Percentiles rank a stretch among this genome's conserved stretches.
phyloP scores from a whole-genome alignment of 345 rosid species.

The Camelina neglecta region DNA sequence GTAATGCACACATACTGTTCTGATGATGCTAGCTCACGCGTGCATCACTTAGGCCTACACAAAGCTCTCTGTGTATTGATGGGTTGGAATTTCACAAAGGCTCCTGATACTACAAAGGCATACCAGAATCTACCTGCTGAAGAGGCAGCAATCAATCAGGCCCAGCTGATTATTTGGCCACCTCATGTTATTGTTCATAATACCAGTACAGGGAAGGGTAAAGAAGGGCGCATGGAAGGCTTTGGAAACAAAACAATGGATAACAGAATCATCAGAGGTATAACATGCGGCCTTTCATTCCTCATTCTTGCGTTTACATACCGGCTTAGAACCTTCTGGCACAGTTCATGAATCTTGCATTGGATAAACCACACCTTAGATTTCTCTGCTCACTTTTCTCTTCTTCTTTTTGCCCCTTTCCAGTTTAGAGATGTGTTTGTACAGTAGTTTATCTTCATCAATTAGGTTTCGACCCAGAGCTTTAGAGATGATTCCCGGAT shows the following conservation, averaged over 20 bases:
- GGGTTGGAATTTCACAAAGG: conserved; percentile 90
- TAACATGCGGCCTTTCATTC: conserved; percentile 44
- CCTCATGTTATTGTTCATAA: conserved; percentile 92
- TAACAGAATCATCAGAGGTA: conserved; percentile 89
- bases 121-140: conserved; percentile 79
- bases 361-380: conserved; percentile 14
- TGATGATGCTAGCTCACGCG: conserved; percentile 72
- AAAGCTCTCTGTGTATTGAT: conserved; percentile 91
- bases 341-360: conserved; percentile 34
- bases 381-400: not conserved
- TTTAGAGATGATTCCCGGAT: conserved; percentile 23
- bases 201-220: conserved; percentile 91
- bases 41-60: conserved; percentile 97
- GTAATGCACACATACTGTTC: conserved; percentile 89
- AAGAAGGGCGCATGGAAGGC: conserved; percentile 97
- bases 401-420: not conserved
- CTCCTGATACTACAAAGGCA: conserved; percentile 87
- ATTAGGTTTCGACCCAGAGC: conserved; percentile 19
- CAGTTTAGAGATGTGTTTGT: not conserved
- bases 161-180: conserved; percentile 96
- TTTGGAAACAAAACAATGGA: conserved; percentile 97
- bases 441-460: conserved; percentile 28
- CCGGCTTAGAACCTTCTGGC: conserved; percentile 15
- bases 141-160: conserved; percentile 79
- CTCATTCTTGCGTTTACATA: conserved; percentile 41